A percentile compares a stretch with the other conserved stretches of the same genome.
These are phyloP conservation scores for Volvox carteri DNA, from an alignment of 163 green algal species.

Conservation along the genomic window DNA sequence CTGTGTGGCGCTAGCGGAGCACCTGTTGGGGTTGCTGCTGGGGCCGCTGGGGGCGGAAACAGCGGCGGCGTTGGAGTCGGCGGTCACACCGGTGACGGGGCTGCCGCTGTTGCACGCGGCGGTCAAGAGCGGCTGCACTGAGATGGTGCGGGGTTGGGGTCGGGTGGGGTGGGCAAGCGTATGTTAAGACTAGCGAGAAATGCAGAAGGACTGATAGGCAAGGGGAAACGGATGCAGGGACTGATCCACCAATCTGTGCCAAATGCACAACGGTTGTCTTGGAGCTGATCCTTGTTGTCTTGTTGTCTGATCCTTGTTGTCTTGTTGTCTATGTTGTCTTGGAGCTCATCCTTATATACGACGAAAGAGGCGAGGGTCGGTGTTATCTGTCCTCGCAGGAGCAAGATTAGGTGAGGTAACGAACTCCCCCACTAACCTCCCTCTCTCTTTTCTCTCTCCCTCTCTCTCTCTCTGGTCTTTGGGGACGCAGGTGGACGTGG, in stretches of 20 bases:
- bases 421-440: too few relatives aligned
- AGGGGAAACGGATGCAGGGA: neutral
- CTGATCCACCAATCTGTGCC: too few relatives aligned
- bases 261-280: too few relatives aligned
- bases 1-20: neutral
- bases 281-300: too few relatives aligned
- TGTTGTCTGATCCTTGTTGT: too few relatives aligned
- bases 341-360: too few relatives aligned
- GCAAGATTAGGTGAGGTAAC: too few relatives aligned
- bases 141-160: constrained; percentile 11
- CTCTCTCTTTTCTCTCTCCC: too few relatives aligned
- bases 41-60: neutral
- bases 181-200: neutral
- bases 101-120: constrained; percentile 49
- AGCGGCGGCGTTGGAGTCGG: constrained; percentile 4
- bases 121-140: constrained; percentile 19
- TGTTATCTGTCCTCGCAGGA: too few relatives aligned
- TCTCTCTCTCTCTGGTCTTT: too few relatives aligned
- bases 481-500: constrained; percentile 27
- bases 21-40: neutral
- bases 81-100: constrained; percentile 29
- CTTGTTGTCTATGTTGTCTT: too few relatives aligned
- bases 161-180: neutral
- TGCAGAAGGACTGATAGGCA: neutral
- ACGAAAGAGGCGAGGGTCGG: too few relatives aligned